These are phyloP conservation scores for Lomentospora prolificans DNA, from an alignment of 2,329 filamentous ascomycete species.

Conservation along the genomic window DNA sequence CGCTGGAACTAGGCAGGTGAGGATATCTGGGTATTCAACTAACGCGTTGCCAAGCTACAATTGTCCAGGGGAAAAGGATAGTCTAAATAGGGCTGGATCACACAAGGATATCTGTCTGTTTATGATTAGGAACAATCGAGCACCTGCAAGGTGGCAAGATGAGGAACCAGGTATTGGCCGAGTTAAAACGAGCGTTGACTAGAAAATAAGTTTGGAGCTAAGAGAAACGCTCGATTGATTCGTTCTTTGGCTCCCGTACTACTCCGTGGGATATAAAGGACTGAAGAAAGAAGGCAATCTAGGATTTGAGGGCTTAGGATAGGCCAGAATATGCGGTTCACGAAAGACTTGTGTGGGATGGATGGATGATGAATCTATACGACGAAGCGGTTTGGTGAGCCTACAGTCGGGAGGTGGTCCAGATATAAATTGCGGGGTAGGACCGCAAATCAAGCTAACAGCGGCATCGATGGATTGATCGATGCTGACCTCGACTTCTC, in stretches of 20 bases:
- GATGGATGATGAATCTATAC: not conserved
- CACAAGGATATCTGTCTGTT: no score
- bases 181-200: not conserved
- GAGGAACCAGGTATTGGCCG: not conserved
- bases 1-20: no score
- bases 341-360: not conserved
- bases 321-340: not conserved
- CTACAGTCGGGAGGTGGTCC: not conserved
- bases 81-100: no score
- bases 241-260: not conserved
- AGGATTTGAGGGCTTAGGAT: no score
- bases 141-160: not conserved
- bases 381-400: no score
- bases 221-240: not conserved
- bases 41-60: no score
- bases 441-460: not conserved
- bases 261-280: not conserved
- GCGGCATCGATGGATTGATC: not conserved
- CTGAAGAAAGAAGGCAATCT: not conserved
- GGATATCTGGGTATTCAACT: no score
- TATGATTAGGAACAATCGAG: no score
- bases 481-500: not conserved
- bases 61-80: no score
- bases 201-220: not conserved
- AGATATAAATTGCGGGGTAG: conserved; percentile 4